These are phyloP conservation scores for Hordeum marinum DNA, from an alignment of 176 grass and related monocot genomes.

Conservation along the genomic window DNA sequence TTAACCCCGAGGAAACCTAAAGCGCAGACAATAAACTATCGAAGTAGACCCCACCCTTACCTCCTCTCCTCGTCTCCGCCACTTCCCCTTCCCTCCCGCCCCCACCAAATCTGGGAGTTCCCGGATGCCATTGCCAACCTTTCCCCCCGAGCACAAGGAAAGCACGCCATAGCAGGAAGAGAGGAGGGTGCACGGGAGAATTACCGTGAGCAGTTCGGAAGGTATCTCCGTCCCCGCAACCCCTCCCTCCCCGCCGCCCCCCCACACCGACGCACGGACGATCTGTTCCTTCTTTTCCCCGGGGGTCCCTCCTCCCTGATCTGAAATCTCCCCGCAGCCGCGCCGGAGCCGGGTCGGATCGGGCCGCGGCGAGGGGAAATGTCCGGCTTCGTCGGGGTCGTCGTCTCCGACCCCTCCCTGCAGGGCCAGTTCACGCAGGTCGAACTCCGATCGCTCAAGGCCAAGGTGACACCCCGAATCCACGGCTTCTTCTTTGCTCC, in stretches of 20 bases:
- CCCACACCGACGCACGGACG: not conserved
- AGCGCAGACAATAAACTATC: constrained; percentile 21
- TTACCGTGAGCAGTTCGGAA: constrained; percentile 27
- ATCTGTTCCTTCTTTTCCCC: not conserved
- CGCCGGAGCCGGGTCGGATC: not conserved
- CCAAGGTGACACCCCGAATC: constrained; percentile 58
- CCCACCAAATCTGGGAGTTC: constrained; percentile 62
- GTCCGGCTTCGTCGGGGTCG: constrained; percentile 83
- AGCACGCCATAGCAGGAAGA: not conserved
- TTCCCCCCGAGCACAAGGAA: constrained; percentile 44
- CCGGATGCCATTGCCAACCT: constrained; percentile 40
- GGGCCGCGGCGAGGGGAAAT: constrained; percentile 30
- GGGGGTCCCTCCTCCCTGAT: constrained; percentile 15
- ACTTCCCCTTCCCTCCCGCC: constrained; percentile 25
- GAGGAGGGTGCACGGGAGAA: not conserved
- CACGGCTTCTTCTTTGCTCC: not conserved
- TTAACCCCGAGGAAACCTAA: constrained; percentile 39
- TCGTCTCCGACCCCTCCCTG: constrained; percentile 93
- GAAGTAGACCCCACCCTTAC: not conserved
- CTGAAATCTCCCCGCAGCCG: constrained; percentile 20
- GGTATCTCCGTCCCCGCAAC: not conserved
- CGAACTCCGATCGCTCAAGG: constrained; percentile 84
- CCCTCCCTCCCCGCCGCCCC: not conserved
- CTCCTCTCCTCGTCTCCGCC: constrained; percentile 29
- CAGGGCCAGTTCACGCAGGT: constrained; percentile 99